Base-by-base conservation (phyloP, 2,329 filamentous ascomycete genomes). In the Hypoxylon sp. region DNA sequence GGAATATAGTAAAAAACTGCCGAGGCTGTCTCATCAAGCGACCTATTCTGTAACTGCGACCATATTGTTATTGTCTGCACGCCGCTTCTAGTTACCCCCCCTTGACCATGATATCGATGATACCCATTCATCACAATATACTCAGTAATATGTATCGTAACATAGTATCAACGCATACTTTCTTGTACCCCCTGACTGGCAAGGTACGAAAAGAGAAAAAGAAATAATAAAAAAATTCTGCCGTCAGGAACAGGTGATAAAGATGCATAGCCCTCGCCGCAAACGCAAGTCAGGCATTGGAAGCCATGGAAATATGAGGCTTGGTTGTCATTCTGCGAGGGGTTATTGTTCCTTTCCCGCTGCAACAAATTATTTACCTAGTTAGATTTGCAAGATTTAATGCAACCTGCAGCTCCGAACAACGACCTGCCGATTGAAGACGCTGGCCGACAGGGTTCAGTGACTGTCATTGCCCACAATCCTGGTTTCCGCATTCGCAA, bases 391-490 rank as follows among this genome's bases (percentile, higher is more conserved):
- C 66, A 70, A 71, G 63, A 70, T 70, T 66, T 58, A 53, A 71
- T 67, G 57, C 70, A 73, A 54, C 37, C 55, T 67, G 58, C 65
- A 60, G 35, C 59, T 42, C 59, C 59, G 55, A 59, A 59, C 59
- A 58, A 69, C 66, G 66, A 73, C 73, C 72, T 73, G 67, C 71
- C 70, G 63, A 67, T 75, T 73, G 69, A 69, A 74, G 70, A 71
- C 54, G 61, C 58, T 66, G n/a, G 51, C 63, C 59, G 63, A 59
- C 63, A 71, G 59, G 67, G 66, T 70, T 71, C 51, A 51, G 63
- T 37, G 59, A 47, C 54, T 63, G 44, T 63, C 31, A 59, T 66
- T 58, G 53, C 71, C 55, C 63, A 62, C 63, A 63, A 72, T 63
- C 71, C 73, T 69, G 70, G 63, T 61, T 73, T 70, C 66, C 65